Percentiles rank a stretch among this genome's conserved stretches.
Evolutionary conservation across 371 early-diverging fungal genomes (phyloP).

Genomic region (Mortierella sp.): DNA sequence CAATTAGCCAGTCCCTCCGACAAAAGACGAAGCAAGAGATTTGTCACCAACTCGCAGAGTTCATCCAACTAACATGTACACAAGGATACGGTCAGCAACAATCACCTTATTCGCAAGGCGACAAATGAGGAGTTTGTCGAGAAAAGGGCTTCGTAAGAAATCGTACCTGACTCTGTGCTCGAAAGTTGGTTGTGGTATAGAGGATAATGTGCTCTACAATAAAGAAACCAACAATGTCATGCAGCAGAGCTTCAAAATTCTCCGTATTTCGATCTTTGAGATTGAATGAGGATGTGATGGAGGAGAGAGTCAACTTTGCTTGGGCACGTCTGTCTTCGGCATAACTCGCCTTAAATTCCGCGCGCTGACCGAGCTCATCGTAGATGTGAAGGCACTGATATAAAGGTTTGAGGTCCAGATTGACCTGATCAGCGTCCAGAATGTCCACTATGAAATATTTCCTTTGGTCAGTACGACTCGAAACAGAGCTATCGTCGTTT

Average conservation of each 20-base stretch:
- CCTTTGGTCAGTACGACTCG: neutral
- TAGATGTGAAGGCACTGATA: constrained; percentile 97
- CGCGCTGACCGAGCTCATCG: constrained; percentile 88
- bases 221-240: constrained; percentile 96
- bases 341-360: constrained; percentile 89
- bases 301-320: constrained; percentile 76
- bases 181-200: constrained; percentile 91
- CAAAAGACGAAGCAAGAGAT: constrained; percentile 83
- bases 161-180: constrained; percentile 85
- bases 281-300: constrained; percentile 64
- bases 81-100: neutral
- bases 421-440: constrained; percentile 73
- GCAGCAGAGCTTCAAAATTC: constrained; percentile 80
- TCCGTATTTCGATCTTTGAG: constrained; percentile 73
- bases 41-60: constrained; percentile 90
- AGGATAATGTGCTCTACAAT: constrained; percentile 93
- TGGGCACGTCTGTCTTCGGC: constrained; percentile 92
- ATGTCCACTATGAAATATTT: constrained; percentile 64
- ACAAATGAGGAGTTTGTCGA: neutral
- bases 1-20: constrained; percentile 84
- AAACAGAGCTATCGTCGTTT: neutral
- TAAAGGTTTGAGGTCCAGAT: constrained; percentile 93
- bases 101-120: neutral
- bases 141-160: neutral
- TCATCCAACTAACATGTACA: constrained; percentile 75